phyloP scores from a whole-genome alignment of 2,329 filamentous ascomycete genomes.

The Blumeriella jaapii region DNA sequence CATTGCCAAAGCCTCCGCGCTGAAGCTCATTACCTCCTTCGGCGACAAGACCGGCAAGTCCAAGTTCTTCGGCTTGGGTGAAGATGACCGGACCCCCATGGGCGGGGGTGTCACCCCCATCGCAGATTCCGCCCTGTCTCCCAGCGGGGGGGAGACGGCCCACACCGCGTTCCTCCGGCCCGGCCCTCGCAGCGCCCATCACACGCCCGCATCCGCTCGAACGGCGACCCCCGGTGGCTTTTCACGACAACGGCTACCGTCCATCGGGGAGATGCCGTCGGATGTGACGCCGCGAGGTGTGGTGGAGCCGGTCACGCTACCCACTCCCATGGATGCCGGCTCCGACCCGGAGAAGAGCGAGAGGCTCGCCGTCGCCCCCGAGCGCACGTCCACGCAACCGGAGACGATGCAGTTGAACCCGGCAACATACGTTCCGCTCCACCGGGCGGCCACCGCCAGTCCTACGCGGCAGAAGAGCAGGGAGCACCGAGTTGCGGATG shows the following conservation, averaged over 20 bases:
- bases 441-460: constrained; percentile 50
- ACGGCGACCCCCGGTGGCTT: constrained; percentile 50
- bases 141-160: constrained; percentile 51
- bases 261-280: constrained; percentile 59
- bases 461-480: constrained; percentile 46
- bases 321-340: constrained; percentile 34
- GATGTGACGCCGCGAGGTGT: constrained; percentile 34
- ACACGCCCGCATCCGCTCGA: constrained; percentile 56
- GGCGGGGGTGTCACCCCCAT: constrained; percentile 80
- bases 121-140: constrained; percentile 64
- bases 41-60: constrained; percentile 49
- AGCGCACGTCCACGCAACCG: constrained; percentile 24
- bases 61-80: constrained; percentile 47
- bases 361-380: constrained; percentile 21
- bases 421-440: constrained; percentile 24
- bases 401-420: constrained; percentile 29
- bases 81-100: constrained; percentile 60
- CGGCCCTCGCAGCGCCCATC: constrained; percentile 54
- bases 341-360: constrained; percentile 34
- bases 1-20: constrained; percentile 67
- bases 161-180: constrained; percentile 57
- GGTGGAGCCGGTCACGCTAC: constrained; percentile 30
- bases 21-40: constrained; percentile 90
- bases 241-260: constrained; percentile 56
- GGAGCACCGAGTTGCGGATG: constrained; percentile 33